phyloP scores from a whole-genome alignment of 78 protist genomes.

The Dictyostelium intermedium region DNA sequence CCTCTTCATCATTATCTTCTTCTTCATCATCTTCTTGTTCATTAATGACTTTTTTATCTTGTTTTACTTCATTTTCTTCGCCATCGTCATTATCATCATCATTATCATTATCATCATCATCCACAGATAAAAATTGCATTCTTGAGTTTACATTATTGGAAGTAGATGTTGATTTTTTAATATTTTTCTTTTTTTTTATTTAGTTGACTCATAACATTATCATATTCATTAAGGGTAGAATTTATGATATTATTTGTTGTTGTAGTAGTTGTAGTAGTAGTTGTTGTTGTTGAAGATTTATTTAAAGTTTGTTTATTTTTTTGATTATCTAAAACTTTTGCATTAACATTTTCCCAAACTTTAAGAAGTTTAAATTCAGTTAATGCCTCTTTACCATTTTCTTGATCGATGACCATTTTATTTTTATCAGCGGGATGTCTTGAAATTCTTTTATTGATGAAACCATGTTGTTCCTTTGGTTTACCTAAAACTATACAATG shows the following conservation, averaged over 20 bases:
- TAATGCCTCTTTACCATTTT: conserved; percentile 54
- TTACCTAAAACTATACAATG: conserved; percentile 59
- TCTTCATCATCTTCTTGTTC: not conserved
- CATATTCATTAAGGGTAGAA: conserved; percentile 3
- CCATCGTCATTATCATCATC: not conserved
- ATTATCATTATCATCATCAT: not conserved
- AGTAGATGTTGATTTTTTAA: not conserved
- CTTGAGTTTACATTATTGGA: not conserved
- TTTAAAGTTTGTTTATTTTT: not conserved
- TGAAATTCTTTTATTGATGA: conserved; percentile 20
- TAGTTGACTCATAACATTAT: not conserved
- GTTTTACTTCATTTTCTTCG: not conserved
- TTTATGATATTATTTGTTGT: not conserved
- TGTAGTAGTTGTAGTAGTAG: not conserved
- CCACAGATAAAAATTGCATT: conserved; percentile 1
- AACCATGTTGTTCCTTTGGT: conserved; percentile 26
- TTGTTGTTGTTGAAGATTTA: not conserved
- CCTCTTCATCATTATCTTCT: not conserved
- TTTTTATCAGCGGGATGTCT: conserved; percentile 78
- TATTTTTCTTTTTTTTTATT: conserved; percentile 20
- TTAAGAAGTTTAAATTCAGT: conserved; percentile 69
- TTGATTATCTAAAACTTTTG: not conserved
- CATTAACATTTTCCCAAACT: conserved; percentile 17
- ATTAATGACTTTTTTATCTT: not conserved
- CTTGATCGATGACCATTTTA: conserved; percentile 71